Conservation (phyloP, 1,284 basidiomycete species). For the Ganoderma resinaceum region DNA sequence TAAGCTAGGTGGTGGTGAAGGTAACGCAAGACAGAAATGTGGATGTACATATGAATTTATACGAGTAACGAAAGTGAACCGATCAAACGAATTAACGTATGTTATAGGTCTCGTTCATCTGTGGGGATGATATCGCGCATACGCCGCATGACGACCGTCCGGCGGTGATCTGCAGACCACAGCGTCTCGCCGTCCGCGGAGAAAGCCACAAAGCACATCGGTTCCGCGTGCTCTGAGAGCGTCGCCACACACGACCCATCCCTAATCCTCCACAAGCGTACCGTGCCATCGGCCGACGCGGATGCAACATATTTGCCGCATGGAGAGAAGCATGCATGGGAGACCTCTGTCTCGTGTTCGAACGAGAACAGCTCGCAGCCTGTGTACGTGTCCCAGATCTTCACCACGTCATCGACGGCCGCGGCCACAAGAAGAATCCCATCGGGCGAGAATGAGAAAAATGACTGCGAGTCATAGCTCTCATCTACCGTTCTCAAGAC, state of each 20-base stretch:
- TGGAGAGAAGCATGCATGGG: slow-evolving; percentile 10
- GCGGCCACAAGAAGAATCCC: not conserved
- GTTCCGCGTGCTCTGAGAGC: not conserved
- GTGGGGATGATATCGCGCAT: not conserved
- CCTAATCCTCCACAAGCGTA: slow-evolving; percentile 18
- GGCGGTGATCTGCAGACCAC: not conserved
- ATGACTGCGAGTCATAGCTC: too few relatives aligned
- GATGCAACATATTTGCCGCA: slow-evolving; percentile 14
- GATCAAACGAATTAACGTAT: too few relatives aligned
- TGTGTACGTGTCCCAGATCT: not conserved
- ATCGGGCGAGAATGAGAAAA: not conserved
- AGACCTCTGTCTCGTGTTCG: not conserved
- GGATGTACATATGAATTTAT: too few relatives aligned
- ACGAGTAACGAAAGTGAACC: too few relatives aligned
- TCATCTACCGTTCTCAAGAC: not conserved
- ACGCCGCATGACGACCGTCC: not conserved
- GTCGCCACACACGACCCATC: slow-evolving; percentile 1
- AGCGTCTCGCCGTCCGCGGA: not conserved
- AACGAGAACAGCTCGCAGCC: not conserved
- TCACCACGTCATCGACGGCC: not conserved
- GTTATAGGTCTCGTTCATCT: not conserved
- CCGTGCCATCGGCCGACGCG: slow-evolving; percentile 18
- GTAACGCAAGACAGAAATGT: too few relatives aligned
- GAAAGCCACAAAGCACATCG: not conserved
- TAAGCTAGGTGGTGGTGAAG: too few relatives aligned